Conservation (phyloP, 352 stramenopile genomes). For the Phytophthora syringae region DNA sequence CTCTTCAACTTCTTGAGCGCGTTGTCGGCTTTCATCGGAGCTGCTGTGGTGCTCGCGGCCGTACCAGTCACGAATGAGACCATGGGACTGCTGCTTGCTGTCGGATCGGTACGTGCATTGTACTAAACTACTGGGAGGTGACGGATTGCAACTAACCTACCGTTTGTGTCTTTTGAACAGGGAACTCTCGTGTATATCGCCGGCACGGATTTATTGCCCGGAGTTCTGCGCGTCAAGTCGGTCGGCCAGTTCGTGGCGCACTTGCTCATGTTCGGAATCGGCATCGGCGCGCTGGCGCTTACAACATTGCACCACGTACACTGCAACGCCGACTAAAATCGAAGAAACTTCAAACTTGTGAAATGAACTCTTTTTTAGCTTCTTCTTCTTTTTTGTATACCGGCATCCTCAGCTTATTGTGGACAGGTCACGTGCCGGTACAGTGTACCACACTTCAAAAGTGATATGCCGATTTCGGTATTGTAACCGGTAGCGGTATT, state of each 20-base stretch:
- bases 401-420: too few species aligned
- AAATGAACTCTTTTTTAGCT: too few species aligned
- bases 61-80: constrained; percentile 62
- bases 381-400: too few species aligned
- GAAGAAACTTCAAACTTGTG: background rate
- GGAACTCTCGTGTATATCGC: constrained; percentile 76
- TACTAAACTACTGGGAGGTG: background rate
- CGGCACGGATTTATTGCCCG: constrained; percentile 64
- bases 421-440: too few species aligned
- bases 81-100: constrained; percentile 76
- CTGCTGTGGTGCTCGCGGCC: constrained; percentile 59
- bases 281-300: constrained; percentile 78
- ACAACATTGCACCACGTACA: constrained; percentile 90
- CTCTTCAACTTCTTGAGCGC: constrained; percentile 87
- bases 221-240: constrained; percentile 57
- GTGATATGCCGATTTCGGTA: too few species aligned
- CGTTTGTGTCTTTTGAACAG: constrained; percentile 24
- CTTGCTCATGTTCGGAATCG: constrained; percentile 64
- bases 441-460: too few species aligned
- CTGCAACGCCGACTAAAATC: constrained; percentile 55
- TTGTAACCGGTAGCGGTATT: too few species aligned
- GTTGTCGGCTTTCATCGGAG: constrained; percentile 79
- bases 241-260: constrained; percentile 42
- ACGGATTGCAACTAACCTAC: constrained; percentile 13
- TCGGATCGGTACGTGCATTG: constrained; percentile 79